Base-by-base conservation (phyloP, 441 rosid genomes). In the Gossypium gossypioides region DNA sequence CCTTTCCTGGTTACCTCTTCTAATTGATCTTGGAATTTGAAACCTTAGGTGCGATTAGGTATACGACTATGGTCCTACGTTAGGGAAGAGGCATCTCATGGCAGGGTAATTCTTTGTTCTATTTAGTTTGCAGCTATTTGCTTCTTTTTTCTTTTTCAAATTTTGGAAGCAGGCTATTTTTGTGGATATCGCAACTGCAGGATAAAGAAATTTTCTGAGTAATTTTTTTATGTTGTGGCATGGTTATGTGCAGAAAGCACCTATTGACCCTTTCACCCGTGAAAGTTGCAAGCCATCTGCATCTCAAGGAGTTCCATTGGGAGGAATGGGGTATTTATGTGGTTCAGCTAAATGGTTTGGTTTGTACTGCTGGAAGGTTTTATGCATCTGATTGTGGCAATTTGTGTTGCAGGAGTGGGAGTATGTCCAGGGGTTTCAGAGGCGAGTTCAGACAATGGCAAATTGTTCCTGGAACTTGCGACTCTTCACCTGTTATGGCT, bases 391-490 rank as follows among this genome's bases (percentile, higher is more conserved):
- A 71, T 9, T 8, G 70, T 18, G 42, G 15, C 71, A 71, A 19
- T 44, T 74, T 62, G 55, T 78, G 13, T 78, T 76, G 62, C 91
- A 95, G 99, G 78, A 95, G 99, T 69, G 99, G 99, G 71, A 91
- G 96, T 82, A 95, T 95, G 85, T 92, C 99, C 67, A 88, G 99
- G 77, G 99, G 99, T 24, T 95, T 92, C 72, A 86, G 99, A 81
- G 99, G 99, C 3, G 99, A 95, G 79, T 95, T 95, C 83, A 83
- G 94, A 89, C 99, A 92, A 79, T 92, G 90, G 91, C 97, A 92
- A 85, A 95, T 95, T 65, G 81, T 83, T 76, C 99, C 99, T 58
- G 96, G 99, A 54, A 86, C 81, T 29, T 85, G 92, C 25, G 94
- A 91, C 62, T 77, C 97, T 76, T 91, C 99, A 62, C 97, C 99